phyloP scores from a whole-genome alignment of 257 asterid species.

The Cruciata laevipes region DNA sequence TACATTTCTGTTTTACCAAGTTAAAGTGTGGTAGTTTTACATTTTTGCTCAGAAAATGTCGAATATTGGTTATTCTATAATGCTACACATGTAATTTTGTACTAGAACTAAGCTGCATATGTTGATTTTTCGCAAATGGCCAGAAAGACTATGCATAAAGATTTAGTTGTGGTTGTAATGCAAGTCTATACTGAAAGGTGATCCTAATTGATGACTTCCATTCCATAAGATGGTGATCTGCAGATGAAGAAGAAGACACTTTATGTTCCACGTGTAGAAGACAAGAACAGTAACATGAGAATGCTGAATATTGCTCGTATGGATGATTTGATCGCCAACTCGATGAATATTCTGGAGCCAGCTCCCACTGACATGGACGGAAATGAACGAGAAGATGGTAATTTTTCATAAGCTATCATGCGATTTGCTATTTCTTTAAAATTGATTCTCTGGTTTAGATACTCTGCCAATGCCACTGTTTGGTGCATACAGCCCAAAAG shows the following conservation, averaged over 20 bases:
- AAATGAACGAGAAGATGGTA: conserved; percentile 87
- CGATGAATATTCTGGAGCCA: conserved; percentile 93
- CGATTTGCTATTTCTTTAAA: neutral
- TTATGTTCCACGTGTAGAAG: conserved; percentile 91
- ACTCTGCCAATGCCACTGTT: neutral
- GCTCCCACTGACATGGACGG: conserved; percentile 61
- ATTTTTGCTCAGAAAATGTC: no score
- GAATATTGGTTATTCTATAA: neutral
- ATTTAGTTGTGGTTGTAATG: neutral
- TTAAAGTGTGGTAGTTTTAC: neutral
- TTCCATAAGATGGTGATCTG: conserved; percentile 41
- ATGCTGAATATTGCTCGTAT: conserved; percentile 75
- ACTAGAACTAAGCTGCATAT: neutral
- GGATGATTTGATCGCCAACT: conserved; percentile 76
- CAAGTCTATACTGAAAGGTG: neutral
- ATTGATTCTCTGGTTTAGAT: neutral
- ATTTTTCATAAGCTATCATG: conserved; percentile 8
- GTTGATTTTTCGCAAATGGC: neutral
- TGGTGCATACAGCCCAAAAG: neutral
- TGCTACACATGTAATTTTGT: no score
- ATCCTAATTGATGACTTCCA: conserved; percentile 15
- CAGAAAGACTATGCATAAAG: neutral
- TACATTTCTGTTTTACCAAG: neutral
- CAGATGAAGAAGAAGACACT: conserved; percentile 58
- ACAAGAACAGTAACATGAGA: conserved; percentile 86